Evolutionary conservation across 306 rosid genomes (phyloP), one percentile per base, ranked within the genome.

Genomic region (Carpinus viminea): DNA sequence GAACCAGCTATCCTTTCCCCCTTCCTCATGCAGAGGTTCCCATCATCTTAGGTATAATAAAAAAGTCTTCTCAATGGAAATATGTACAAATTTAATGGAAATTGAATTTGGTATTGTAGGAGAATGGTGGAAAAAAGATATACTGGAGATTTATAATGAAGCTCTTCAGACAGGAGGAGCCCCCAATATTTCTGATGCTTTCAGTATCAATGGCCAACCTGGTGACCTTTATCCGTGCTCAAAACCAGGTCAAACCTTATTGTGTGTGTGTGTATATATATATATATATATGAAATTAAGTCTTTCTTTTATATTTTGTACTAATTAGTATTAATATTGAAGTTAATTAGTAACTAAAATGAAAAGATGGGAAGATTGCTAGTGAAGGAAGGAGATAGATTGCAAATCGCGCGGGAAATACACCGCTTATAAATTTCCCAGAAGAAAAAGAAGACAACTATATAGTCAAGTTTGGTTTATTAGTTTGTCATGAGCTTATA

Each of bases 1-100:
- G 80, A 34, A 12, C 72, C 45, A 4, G 16, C 0, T 88, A 85
- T 45, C 91, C 89, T 8, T 88, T 88, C 21, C 64, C 88, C 3
- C 70, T 72, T 56, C 85, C 92, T 31, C 28, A 77, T 26, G 86
- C 74, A 13, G 79, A 88, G 56, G n/a, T 83, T 11, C 88, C 85
- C n/a, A 78, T 89, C 31, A 72, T 87, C 26, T 82, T 89, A 7
- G 91, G 93, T 87, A 41, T 41, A 41, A 83, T 60, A 60, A 24
- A 60, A 60, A 12, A 24, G 17, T 5, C 38, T 26, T 60, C 4
- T 60, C 38, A 60, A 60, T 31, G 34, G 2, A 31, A 31, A 31
- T 31, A 2, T 31, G 3, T 31, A 2, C 34, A 31, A 31, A 31
- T 31, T 31, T 31, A 31, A 41, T 41, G 45, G 8, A 5, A 41